A percentile compares a stretch with the other conserved stretches of the same genome.
Evolutionary conservation across 1,284 basidiomycete genomes (phyloP).

Genomic region (Waitea zeae): DNA sequence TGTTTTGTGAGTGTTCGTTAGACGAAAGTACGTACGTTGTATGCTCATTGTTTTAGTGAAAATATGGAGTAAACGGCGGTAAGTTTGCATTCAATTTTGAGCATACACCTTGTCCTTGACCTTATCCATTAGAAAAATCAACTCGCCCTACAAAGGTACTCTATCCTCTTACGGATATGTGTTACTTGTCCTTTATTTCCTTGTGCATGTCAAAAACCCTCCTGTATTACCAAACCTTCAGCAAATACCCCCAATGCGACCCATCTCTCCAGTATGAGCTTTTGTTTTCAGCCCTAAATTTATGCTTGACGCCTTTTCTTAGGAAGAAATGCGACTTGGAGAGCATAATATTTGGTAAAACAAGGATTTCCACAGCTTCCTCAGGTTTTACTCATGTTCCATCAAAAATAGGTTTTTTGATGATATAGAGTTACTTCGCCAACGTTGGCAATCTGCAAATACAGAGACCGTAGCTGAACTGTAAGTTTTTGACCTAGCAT

Average conservation of each 20-base stretch:
- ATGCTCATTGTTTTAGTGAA: constrained; percentile 46
- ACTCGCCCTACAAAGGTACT: constrained; percentile 94
- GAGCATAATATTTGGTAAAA: constrained; percentile 69
- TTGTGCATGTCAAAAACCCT: constrained; percentile 92
- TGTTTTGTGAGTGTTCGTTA: constrained; percentile 62
- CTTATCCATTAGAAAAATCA: constrained; percentile 62
- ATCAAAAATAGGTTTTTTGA: constrained; percentile 70
- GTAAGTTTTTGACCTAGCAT: constrained; percentile 21
- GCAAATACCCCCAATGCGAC: constrained; percentile 73
- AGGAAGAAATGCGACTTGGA: constrained; percentile 78
- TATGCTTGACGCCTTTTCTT: constrained; percentile 5
- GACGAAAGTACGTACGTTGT: constrained; percentile 2
- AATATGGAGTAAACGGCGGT: constrained; percentile 96
- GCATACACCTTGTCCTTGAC: background rate
- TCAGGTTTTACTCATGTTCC: constrained; percentile 6
- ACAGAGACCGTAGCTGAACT: constrained; percentile 87
- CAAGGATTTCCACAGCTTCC: background rate
- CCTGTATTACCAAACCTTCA: constrained; percentile 86
- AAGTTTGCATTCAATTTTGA: constrained; percentile 8
- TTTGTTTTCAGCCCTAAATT: constrained; percentile 5
- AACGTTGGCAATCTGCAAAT: constrained; percentile 90
- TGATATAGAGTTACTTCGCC: constrained; percentile 82
- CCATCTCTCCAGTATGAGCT: constrained; percentile 44
- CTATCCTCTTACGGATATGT: constrained; percentile 97
- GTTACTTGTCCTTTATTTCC: constrained; percentile 92